phyloP scores from a whole-genome alignment of 345 rosid species.

The Gossypioides kirkii region DNA sequence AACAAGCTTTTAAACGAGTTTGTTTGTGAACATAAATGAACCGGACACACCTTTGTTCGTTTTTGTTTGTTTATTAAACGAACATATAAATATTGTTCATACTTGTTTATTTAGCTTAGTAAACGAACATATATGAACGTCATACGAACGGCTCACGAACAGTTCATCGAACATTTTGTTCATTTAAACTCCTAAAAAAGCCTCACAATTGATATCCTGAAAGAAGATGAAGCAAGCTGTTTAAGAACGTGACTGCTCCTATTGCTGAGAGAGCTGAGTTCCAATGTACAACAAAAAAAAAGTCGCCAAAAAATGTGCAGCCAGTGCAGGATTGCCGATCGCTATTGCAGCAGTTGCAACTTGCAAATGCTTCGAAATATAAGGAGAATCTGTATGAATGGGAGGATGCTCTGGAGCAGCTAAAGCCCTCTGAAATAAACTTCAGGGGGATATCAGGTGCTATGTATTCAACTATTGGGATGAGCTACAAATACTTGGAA shows the following conservation, averaged over 20 bases:
- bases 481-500: neutral
- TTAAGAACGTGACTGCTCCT: conserved; percentile 8
- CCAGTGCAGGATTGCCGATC: no score
- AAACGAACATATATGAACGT: no score
- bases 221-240: neutral
- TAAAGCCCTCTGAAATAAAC: neutral
- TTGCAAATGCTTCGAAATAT: neutral
- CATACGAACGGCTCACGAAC: no score
- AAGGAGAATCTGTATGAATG: neutral
- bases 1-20: no score
- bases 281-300: neutral
- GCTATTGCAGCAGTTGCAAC: neutral
- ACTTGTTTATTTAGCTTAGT: no score
- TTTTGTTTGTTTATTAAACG: no score
- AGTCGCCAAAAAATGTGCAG: neutral
- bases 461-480: neutral
- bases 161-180: no score
- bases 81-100: no score
- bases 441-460: neutral
- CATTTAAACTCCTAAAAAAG: no score
- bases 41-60: no score
- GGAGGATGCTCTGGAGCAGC: neutral
- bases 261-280: neutral
- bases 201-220: neutral
- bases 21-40: no score